Evolutionary conservation across 139 green algal genomes (phyloP), one percentile per base, ranked within the genome.

Genomic region (Klebsormidium nitens): DNA sequence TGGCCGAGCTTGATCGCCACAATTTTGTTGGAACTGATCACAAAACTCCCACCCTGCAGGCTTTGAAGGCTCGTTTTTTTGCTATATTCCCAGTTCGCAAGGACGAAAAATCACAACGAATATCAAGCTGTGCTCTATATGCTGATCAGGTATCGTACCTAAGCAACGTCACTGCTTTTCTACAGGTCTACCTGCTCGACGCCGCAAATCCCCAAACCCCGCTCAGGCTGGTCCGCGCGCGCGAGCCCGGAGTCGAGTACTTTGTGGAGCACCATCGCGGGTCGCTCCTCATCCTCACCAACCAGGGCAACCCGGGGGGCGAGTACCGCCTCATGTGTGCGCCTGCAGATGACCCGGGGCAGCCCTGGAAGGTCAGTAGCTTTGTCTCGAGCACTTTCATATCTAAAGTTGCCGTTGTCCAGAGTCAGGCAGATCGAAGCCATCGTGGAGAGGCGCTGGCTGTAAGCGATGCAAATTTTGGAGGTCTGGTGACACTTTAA

Each of bases 231-330:
- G 64, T 71, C 11, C 5, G 31, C 32, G 32, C 64, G 26, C 49
- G 19, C n/a, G 36, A 5, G 5, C 11, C 50, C 29, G 11, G 19
- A 4, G 50, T 74, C 17, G 37, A 73, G 61, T 74, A 74, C 44
- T 74, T 75, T 74, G 66, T 74, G 26, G 66, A 74, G 66, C 66
- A 74, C 44, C 66, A 74, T 49, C 5, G 35, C 40, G 66, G 37
- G 8, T 5, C 14, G 5, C 39, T 74, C 61, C 75, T 74, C 61
- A 75, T 74, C 61, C 35, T 74, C 66, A 74, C 66, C 5, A 74
- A 74, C n/a, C n/a, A n/a, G n/a, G 3, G 19, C 28, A 36, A n/a
- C 5, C 31, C 35, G 48, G 31, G 17, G 4, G 59, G 59, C 5
- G 31, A 66, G 32, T 59, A 59, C 28, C 14, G 42, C 36, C 59